Base-by-base conservation (phyloP, 495 filamentous ascomycete species). In the Penicillium pancosmium region DNA sequence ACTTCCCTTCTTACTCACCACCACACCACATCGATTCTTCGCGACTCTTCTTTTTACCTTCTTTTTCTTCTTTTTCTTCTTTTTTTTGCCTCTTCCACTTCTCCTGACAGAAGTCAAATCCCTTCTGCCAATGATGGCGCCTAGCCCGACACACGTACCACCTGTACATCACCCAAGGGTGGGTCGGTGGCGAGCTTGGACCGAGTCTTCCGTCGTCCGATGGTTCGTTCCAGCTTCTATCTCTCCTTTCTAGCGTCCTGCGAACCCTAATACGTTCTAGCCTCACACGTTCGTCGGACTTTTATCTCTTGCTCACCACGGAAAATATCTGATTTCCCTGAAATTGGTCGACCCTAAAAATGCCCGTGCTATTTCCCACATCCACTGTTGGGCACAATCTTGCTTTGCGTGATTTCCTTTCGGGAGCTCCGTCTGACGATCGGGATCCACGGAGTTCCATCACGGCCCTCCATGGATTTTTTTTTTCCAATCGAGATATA, bases 381-480 rank as follows among this genome's bases (percentile, higher is more conserved):
- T 41, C 34, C 27, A 35, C 50, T 36, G 27, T 52, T 52, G 27
- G 46, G 46, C 46, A 48, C 46, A 48, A 48, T 27, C 21, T 27
- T 48, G 46, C 21, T 27, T 16, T 35, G 21, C 23, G 49, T 51
- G 25, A 34, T 44, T 25, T 56, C 34, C 48, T 50, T 38, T 43
- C 57, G 35, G 36, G 15, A n/a, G 9, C 35, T 55, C 60, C 49
- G 48, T 19, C 4, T n/a, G 56, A 41, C 52, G 61, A 59, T 64
- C 50, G 16, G 57, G 62, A 52, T 49, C 58, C 62, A 52, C 50
- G 54, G 34, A 16, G 13, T 21, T 44, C 27, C 27, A 9, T 31
- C 27, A 31, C 27, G 27, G 27, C 27, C 27, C 27, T 31, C 6
- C 27, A 31, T 7, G 27, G 27, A 31, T 31, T 31, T 27, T 10